phyloP scores from a whole-genome alignment of 1,139 yeast species.

The Blastobotrys petasosporus region DNA sequence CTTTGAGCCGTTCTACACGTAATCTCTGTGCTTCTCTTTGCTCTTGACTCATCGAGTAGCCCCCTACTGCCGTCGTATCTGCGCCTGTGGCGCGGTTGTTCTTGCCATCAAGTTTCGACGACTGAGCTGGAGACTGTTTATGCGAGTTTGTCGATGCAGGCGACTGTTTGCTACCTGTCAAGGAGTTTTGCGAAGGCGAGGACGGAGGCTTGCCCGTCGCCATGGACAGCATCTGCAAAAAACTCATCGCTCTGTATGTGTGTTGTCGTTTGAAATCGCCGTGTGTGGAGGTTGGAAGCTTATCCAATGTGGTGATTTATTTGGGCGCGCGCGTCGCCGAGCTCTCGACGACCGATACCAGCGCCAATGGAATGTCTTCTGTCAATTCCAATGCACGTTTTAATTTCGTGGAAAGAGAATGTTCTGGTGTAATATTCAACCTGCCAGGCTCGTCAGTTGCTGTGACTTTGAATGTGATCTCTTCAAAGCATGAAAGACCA shows the following conservation, averaged over 20 bases:
- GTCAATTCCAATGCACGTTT: slow-evolving; percentile 2
- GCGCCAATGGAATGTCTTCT: slow-evolving; percentile 3
- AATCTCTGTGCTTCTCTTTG: slow-evolving; percentile 26
- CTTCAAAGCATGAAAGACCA: not conserved
- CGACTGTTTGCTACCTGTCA: slow-evolving; percentile 2
- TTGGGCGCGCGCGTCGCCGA: too few relatives aligned
- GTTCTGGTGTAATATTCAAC: not conserved
- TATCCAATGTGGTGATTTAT: too few relatives aligned
- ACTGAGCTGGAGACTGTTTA: slow-evolving; percentile 1
- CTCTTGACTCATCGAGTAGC: slow-evolving; percentile 18
- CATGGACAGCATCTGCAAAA: slow-evolving; percentile 26
- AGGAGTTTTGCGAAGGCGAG: slow-evolving; percentile 1
- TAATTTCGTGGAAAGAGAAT: not conserved
- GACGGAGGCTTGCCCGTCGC: slow-evolving; percentile 15
- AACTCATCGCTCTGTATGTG: slow-evolving; percentile 18
- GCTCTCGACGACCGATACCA: not conserved
- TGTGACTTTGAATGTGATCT: not conserved
- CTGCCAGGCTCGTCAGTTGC: not conserved
- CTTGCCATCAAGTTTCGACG: slow-evolving; percentile 1
- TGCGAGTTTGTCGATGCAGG: not conserved
- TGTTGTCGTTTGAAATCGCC: too few relatives aligned
- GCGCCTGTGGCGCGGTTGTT: not conserved
- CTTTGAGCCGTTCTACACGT: slow-evolving; percentile 28
- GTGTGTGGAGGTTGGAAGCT: too few relatives aligned
- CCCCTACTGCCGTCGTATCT: not conserved